A percentile compares a stretch with the other conserved stretches of the same genome.
Conservation (phyloP, 2,329 filamentous ascomycete species). For the Metarhizium robertsii region DNA sequence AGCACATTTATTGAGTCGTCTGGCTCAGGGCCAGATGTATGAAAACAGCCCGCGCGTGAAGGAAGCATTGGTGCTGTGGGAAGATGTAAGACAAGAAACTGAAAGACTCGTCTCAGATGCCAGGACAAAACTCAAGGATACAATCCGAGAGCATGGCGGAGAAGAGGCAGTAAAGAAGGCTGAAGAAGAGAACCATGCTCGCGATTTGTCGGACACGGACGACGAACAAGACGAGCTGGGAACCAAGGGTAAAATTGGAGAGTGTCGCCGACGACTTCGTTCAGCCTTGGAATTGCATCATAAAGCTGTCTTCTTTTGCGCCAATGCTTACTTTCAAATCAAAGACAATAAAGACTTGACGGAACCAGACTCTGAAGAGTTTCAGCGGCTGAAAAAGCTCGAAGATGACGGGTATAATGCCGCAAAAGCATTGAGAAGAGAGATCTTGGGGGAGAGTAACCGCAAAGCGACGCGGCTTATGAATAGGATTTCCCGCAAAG, state of each 20-base stretch:
- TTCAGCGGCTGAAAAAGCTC: constrained; percentile 53
- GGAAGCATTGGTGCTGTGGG: constrained; percentile 64
- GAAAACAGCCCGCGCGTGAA: constrained; percentile 63
- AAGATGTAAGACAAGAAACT: constrained; percentile 41
- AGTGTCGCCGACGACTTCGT: constrained; percentile 56
- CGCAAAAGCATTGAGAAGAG: constrained; percentile 68
- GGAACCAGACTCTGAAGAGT: constrained; percentile 56
- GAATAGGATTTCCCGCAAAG: constrained; percentile 46
- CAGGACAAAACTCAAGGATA: constrained; percentile 48
- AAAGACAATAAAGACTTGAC: constrained; percentile 61
- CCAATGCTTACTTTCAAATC: constrained; percentile 75
- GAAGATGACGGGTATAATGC: constrained; percentile 67
- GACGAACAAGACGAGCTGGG: constrained; percentile 25
- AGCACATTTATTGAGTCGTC: constrained; percentile 48
- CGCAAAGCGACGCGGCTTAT: constrained; percentile 42
- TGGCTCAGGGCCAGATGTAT: constrained; percentile 67
- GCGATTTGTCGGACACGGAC: constrained; percentile 20
- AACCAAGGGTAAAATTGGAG: constrained; percentile 36
- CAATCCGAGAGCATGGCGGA: constrained; percentile 26
- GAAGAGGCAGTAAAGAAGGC: constrained; percentile 1
- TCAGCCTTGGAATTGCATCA: constrained; percentile 72
- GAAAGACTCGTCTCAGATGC: constrained; percentile 50
- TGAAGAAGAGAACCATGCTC: constrained; percentile 3
- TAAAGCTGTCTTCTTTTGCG: constrained; percentile 74
- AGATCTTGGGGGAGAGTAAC: constrained; percentile 56